phyloP scores from a whole-genome alignment of 2,329 filamentous ascomycete species.

The Lachnellula hyalina region DNA sequence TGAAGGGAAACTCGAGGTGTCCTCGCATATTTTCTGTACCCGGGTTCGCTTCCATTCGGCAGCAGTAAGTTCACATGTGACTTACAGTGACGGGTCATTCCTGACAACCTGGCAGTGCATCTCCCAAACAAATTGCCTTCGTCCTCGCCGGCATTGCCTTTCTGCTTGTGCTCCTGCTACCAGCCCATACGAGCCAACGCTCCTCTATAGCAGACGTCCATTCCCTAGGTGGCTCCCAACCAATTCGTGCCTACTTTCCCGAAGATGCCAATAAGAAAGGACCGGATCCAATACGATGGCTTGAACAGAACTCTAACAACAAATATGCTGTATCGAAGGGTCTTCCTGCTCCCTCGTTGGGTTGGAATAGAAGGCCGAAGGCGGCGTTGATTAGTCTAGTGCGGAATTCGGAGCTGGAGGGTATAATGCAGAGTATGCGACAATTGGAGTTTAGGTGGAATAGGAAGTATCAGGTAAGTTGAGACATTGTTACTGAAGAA shows the following conservation, averaged over 20 bases:
- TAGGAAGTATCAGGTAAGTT: slow-evolving; percentile 42
- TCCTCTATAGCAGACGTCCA: neutral
- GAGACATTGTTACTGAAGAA: neutral
- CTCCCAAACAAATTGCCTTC: neutral
- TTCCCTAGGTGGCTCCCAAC: slow-evolving; percentile 3
- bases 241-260: slow-evolving; percentile 4
- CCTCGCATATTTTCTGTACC: neutral
- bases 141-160: neutral
- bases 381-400: slow-evolving; percentile 59
- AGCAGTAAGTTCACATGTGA: slow-evolving; percentile 9
- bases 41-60: slow-evolving; percentile 3
- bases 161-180: slow-evolving; percentile 3
- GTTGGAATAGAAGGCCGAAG: slow-evolving; percentile 28
- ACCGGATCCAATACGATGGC: slow-evolving; percentile 31
- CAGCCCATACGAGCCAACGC: neutral
- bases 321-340: slow-evolving; percentile 24
- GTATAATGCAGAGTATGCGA: slow-evolving; percentile 63
- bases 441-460: slow-evolving; percentile 78
- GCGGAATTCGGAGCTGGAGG: slow-evolving; percentile 63
- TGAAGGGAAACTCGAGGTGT: slow-evolving; percentile 5
- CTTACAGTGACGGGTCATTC: neutral
- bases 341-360: neutral
- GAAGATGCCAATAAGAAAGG: slow-evolving; percentile 1
- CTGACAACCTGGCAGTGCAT: slow-evolving; percentile 2
- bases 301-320: slow-evolving; percentile 32